A percentile compares a stretch with the other conserved stretches of the same genome.
These are phyloP conservation scores for Annulohypoxylon stygium DNA, from an alignment of 495 filamentous ascomycete genomes.

Conservation along the genomic window DNA sequence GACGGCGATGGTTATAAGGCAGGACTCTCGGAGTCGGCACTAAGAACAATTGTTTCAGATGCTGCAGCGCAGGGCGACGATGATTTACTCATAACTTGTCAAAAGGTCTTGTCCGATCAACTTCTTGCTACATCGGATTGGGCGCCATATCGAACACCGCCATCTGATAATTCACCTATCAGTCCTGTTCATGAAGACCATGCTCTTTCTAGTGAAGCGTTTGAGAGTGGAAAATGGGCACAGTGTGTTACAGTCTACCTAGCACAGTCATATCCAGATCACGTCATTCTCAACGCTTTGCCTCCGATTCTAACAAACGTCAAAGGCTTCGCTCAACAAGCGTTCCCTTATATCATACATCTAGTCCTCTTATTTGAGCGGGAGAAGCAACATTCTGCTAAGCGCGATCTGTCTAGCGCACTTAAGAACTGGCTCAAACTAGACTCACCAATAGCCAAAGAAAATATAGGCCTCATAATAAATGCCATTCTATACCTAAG, in stretches of 20 bases:
- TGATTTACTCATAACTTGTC: constrained; percentile 63
- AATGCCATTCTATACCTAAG: constrained; percentile 89
- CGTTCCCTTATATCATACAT: constrained; percentile 86
- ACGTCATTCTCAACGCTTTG: constrained; percentile 76
- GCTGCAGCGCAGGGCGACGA: constrained; percentile 58
- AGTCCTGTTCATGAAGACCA: constrained; percentile 37
- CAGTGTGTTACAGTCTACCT: constrained; percentile 72
- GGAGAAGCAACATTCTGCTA: constrained; percentile 63
- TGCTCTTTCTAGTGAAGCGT: constrained; percentile 51
- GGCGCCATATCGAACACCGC: constrained; percentile 61
- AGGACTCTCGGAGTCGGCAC: constrained; percentile 80
- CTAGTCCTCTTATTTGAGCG: constrained; percentile 72
- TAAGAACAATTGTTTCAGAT: constrained; percentile 76
- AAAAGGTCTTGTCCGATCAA: constrained; percentile 58
- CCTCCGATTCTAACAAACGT: constrained; percentile 71
- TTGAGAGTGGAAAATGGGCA: constrained; percentile 69
- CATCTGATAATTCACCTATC: constrained; percentile 56
- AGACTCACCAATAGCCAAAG: constrained; percentile 56
- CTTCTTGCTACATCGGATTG: constrained; percentile 63
- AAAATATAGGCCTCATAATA: constrained; percentile 72
- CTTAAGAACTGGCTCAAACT: constrained; percentile 64
- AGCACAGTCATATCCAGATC: constrained; percentile 68
- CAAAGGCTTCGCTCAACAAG: constrained; percentile 74
- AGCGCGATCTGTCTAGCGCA: constrained; percentile 63
- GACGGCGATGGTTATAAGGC: constrained; percentile 72